Conservation (phyloP, 345 rosid species). For the Aquilaria malaccensis region DNA sequence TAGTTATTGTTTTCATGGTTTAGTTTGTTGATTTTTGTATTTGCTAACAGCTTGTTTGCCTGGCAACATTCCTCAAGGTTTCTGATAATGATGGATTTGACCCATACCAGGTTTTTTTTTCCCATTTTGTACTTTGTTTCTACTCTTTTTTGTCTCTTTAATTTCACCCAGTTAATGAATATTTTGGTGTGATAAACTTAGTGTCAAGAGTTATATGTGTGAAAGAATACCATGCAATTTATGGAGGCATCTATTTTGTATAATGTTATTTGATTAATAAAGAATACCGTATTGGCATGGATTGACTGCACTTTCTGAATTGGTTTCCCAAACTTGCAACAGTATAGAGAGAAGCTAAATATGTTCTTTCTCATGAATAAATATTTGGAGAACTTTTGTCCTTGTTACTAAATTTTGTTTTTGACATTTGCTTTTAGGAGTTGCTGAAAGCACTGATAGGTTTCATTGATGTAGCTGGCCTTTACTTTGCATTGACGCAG, state of each 20-base stretch:
- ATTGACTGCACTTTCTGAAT: no score
- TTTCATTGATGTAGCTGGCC: conserved; percentile 93
- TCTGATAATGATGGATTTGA: conserved; percentile 85
- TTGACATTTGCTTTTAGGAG: conserved; percentile 44
- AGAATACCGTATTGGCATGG: no score
- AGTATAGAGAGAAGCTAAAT: no score
- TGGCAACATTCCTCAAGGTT: conserved; percentile 90
- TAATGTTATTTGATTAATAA: no score
- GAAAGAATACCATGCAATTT: no score
- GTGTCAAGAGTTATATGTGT: neutral
- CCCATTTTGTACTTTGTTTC: neutral
- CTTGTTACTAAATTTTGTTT: conserved; percentile 1
- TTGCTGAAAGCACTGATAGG: conserved; percentile 89
- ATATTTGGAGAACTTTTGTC: neutral
- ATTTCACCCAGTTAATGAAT: neutral
- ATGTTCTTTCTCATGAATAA: no score
- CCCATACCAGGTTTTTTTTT: conserved; percentile 69
- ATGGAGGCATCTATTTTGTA: no score
- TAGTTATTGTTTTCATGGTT: neutral
- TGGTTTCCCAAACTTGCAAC: no score
- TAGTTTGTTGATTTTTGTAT: neutral
- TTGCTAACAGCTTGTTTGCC: conserved; percentile 78
- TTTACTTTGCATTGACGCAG: conserved; percentile 86
- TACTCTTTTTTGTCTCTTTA: neutral
- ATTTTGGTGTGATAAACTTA: no score